Evolutionary conservation across 805 yeast genomes (phyloP).

Genomic region (Ogataea naganishii): DNA sequence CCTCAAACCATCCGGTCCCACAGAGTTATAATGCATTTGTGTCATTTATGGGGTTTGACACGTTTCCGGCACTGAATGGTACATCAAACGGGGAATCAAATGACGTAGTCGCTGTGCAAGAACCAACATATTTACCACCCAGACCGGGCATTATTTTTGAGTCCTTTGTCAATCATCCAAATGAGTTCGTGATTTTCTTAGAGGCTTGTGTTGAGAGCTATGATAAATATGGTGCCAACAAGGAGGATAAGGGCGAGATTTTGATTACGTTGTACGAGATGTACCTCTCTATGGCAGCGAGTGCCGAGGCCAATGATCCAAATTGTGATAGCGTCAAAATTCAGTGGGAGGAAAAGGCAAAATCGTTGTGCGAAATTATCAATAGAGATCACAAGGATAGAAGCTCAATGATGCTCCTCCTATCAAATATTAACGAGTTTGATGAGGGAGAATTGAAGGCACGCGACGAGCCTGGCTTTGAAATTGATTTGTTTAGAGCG

Average conservation of each 20-base stretch:
- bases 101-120: conserved; percentile 11
- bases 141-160: conserved; percentile 81
- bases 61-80: conserved; percentile 17
- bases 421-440: conserved; percentile 51
- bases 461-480: conserved; percentile 29
- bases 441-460: conserved; percentile 37
- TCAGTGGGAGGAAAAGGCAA: conserved; percentile 64
- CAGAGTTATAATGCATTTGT: conserved; percentile 53
- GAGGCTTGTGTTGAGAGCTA: conserved; percentile 85
- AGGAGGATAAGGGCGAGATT: conserved; percentile 63
- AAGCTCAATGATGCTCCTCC: conserved; percentile 32
- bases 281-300: conserved; percentile 54
- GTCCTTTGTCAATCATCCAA: conserved; percentile 76
- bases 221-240: conserved; percentile 64
- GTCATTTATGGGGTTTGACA: conserved; percentile 35
- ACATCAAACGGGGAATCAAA: conserved; percentile 3
- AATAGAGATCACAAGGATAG: conserved; percentile 4
- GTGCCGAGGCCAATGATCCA: conserved; percentile 8
- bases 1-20: conserved; percentile 19
- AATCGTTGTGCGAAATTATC: conserved; percentile 33
- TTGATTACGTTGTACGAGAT: conserved; percentile 75
- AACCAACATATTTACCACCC: conserved; percentile 84
- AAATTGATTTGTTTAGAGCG: conserved; percentile 60
- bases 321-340: conserved; percentile 26
- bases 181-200: conserved; percentile 82